A percentile compares a stretch with the other conserved stretches of the same genome.
Evolutionary conservation across 2,329 filamentous ascomycete genomes (phyloP).

Genomic region (Polytolypa hystricis): DNA sequence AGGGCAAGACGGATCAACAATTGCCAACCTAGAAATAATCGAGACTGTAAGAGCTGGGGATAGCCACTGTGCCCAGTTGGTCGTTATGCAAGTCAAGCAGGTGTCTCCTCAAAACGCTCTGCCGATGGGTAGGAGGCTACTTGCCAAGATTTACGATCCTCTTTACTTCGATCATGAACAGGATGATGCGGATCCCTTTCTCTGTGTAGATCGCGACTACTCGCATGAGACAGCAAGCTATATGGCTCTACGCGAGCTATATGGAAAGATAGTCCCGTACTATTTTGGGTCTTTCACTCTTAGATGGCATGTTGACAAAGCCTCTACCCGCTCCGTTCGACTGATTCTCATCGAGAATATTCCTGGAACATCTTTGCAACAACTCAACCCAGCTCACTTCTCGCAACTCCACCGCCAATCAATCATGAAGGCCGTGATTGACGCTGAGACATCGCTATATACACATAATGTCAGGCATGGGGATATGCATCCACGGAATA

Average conservation of each 20-base stretch:
- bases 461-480: constrained; percentile 6
- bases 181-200: constrained; percentile 6
- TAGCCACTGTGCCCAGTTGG: constrained; percentile 5
- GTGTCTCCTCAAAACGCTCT: not conserved
- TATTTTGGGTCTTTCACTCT: constrained; percentile 19
- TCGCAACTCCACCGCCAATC: constrained; percentile 5
- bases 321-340: constrained; percentile 9
- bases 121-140: constrained; percentile 2
- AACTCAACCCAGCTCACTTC: constrained; percentile 7
- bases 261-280: constrained; percentile 14
- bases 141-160: constrained; percentile 8
- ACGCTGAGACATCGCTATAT: constrained; percentile 9
- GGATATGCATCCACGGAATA: constrained; percentile 10
- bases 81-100: not conserved
- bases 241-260: constrained; percentile 10
- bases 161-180: constrained; percentile 6
- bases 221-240: constrained; percentile 1
- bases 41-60: constrained; percentile 4
- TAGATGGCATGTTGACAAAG: constrained; percentile 9
- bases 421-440: constrained; percentile 10
- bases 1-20: not conserved
- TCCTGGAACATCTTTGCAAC: constrained; percentile 4
- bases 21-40: constrained; percentile 3
- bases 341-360: constrained; percentile 10
- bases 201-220: constrained; percentile 3